phyloP scores from a whole-genome alignment of 2,329 filamentous ascomycete genomes.

The Pyricularia sp. region DNA sequence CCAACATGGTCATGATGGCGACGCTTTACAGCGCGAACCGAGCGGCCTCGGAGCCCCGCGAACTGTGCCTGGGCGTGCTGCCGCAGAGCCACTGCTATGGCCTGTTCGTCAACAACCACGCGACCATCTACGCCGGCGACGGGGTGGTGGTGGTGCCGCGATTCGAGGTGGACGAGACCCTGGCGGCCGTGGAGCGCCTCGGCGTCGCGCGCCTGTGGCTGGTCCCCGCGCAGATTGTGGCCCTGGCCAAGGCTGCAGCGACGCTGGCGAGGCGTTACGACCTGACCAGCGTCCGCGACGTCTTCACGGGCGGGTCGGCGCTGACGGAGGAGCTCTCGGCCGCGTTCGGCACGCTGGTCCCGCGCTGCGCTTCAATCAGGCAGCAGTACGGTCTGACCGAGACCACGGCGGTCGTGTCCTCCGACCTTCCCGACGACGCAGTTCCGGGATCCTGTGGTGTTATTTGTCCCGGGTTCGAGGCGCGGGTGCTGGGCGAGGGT shows the following conservation, averaged over 20 bases:
- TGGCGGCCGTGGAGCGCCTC: not conserved
- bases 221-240: not conserved
- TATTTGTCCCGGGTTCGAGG: not conserved
- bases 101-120: not conserved
- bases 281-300: not conserved
- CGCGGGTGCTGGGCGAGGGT: not conserved
- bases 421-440: slow-evolving; percentile 67
- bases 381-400: slow-evolving; percentile 69
- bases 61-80: not conserved
- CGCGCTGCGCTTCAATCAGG: not conserved
- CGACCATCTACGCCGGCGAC: not conserved
- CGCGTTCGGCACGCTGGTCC: not conserved
- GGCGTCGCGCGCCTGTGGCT: not conserved
- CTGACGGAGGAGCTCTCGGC: not conserved
- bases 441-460: slow-evolving; percentile 46
- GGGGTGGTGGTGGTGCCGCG: not conserved
- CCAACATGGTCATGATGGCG: not conserved
- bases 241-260: not conserved
- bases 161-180: not conserved
- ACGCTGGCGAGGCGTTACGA: not conserved
- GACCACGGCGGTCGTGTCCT: slow-evolving; percentile 65
- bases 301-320: not conserved
- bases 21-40: not conserved
- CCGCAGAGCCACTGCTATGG: not conserved
- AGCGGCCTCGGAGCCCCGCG: not conserved